Evolutionary conservation across 1,284 basidiomycete genomes (phyloP), one percentile per base, ranked within the genome.

Genomic region (Termitomyces sp.): DNA sequence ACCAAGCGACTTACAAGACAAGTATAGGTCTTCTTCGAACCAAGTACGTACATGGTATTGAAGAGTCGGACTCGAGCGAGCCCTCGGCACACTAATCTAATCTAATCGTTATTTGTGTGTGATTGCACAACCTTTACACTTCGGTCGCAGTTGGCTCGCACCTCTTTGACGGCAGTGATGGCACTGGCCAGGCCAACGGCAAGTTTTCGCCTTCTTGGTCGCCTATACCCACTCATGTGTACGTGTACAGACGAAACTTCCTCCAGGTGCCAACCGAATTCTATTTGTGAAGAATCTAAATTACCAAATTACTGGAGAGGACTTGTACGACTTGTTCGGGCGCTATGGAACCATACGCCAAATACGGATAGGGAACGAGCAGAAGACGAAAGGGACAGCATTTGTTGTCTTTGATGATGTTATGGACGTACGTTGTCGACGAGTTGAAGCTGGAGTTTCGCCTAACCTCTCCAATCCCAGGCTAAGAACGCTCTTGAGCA

Each of bases 281-380:
- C 78, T 92, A 42, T 92, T 92, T 63, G 87, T 92, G 31, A 92
- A 92, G 75, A 96, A 96, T 66, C 75, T 96, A 58, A 96, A 94
- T 73, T 99, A 98, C 76, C 88, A 89, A 70, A 98, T 96, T 63
- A 90, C 86, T 42, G 95, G 94, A 46, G 87, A 94, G 56, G 95
- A 98, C 70, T 73, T 98, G 60, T 98, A 98, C 72, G 96, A 99
- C 73, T 80, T 99, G 56, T 99, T 99, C 67, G 96, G 95, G 53
- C 90, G 94, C 59, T 99, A 99, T 75, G 96, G 96, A 42, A 92
- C 92, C 62, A 94, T 99, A 66, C 87, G 96, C 42, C 96, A 99
- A 72, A 89, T 99, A 62, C 84, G 96, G 53, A 84, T 98, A 61
- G 96, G 96, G 45, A 94, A 86, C 62, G 92, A 95, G 65, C 77